Evolutionary conservation across 192 early-diverging fungal genomes (phyloP).

Genomic region (Entomortierella lignicola): DNA sequence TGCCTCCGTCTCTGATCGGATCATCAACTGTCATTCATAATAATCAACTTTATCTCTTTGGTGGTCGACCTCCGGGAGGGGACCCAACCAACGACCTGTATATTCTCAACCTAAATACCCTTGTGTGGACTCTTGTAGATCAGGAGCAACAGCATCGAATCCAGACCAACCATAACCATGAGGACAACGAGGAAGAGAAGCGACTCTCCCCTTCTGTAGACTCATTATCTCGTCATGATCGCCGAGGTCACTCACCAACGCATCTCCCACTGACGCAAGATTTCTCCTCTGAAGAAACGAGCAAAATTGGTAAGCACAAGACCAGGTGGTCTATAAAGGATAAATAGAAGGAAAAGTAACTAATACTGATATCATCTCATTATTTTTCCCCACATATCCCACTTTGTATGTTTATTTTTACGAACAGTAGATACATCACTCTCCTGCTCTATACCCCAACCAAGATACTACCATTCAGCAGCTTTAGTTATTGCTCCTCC

Average conservation of each 20-base stretch:
- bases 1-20: slow-evolving; percentile 78
- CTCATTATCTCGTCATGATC: not conserved
- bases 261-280: not conserved
- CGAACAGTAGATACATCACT: slow-evolving; percentile 6
- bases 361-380: not conserved
- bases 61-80: slow-evolving; percentile 70
- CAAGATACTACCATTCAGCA: slow-evolving; percentile 78
- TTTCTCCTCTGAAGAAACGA: not conserved
- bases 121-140: slow-evolving; percentile 66
- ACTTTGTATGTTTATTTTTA: not conserved
- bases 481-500: slow-evolving; percentile 36
- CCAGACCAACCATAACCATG: not conserved
- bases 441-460: slow-evolving; percentile 20
- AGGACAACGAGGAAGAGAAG: not conserved
- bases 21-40: slow-evolving; percentile 69
- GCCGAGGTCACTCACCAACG: not conserved
- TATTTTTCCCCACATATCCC: not conserved
- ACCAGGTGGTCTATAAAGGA: no score
- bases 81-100: slow-evolving; percentile 75
- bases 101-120: slow-evolving; percentile 68
- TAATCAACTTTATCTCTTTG: slow-evolving; percentile 73
- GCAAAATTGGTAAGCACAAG: not conserved
- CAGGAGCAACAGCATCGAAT: slow-evolving; percentile 10
- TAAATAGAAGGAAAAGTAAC: not conserved
- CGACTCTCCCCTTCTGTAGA: not conserved